These are phyloP conservation scores for Colletotrichum brevisporum DNA, from an alignment of 2,329 filamentous ascomycete genomes.

Conservation along the genomic window DNA sequence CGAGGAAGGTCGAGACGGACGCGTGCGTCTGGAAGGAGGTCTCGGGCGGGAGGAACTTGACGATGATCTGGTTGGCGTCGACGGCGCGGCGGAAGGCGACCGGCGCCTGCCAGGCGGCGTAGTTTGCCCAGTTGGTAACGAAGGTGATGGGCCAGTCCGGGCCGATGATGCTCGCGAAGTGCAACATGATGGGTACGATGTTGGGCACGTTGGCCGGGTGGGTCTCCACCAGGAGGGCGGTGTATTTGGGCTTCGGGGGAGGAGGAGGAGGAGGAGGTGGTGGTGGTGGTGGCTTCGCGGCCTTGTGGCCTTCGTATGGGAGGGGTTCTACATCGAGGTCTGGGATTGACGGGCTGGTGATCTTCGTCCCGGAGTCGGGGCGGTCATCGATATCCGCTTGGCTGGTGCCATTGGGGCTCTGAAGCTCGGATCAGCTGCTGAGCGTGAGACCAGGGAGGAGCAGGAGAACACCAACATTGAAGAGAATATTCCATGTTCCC, in stretches of 20 bases:
- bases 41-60: constrained; percentile 54
- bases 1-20: constrained; percentile 45
- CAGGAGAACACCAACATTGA: not conserved
- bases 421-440: too few species aligned
- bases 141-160: constrained; percentile 61
- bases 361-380: too few species aligned
- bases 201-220: constrained; percentile 40
- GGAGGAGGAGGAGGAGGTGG: not conserved
- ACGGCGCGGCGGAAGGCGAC: constrained; percentile 53
- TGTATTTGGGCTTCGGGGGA: not conserved
- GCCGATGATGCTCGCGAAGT: constrained; percentile 57
- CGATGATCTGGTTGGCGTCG: constrained; percentile 49
- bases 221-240: constrained; percentile 11
- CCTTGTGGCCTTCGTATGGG: too few species aligned
- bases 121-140: constrained; percentile 52
- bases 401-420: too few species aligned
- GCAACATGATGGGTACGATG: constrained; percentile 54
- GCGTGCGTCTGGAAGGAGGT: constrained; percentile 51
- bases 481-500: not conserved
- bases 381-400: too few species aligned
- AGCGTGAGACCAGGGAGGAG: too few species aligned
- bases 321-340: too few species aligned
- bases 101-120: constrained; percentile 38
- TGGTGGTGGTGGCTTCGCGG: not conserved
- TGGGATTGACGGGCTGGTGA: too few species aligned